Base-by-base conservation (phyloP, 169 alveolate genomes). In the Plasmodium falciparum region DNA sequence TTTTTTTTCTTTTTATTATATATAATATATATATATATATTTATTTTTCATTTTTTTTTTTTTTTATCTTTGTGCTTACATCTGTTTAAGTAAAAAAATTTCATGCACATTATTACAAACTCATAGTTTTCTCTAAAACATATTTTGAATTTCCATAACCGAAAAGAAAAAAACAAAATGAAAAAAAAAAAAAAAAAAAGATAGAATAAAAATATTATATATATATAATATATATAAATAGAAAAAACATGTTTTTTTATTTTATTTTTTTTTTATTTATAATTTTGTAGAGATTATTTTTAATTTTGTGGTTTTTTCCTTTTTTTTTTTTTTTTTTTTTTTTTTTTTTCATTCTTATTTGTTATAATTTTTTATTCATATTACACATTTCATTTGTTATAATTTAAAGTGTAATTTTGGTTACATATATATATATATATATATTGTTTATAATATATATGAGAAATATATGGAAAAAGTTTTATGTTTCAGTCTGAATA, bases 111-210 rank as follows among this genome's bases (percentile, higher is more conserved):
- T 39, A 58, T 56, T 50, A n/a, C 26, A 71, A 33, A 29, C 43
- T 29, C 6, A 1, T 29, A 29, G 43, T 29, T 33, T 33, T 33
- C 43, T 33, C 43, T 33, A 33, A 33, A 33, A 33, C 43, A 33
- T 33, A 24, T 24, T 33, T 33, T 33, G 6, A 33, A 33, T 33
- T 33, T 33, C 43, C 43, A 33, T 33, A 33, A 33, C 63, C 63
- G 15, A 54, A 12, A 54, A 54, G 17, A 3, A 22, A 54, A n/a
- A n/a, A n/a, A n/a, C n/a, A n/a, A n/a, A n/a, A n/a, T n/a, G n/a
- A n/a, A n/a, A 20, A 73, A 73, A 73, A 50, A 73, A 72, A 72
- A 5, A 52, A 72, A 72, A 72, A 72, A 72, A 50, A 72, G 5
- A 71, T 17, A 52, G 33, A 58, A 71, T 50, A 52, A 50, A 33